Percentiles rank a stretch among this genome's conserved stretches.
Evolutionary conservation across 352 stramenopile species (phyloP).

Genomic region (Lagenidium giganteum): DNA sequence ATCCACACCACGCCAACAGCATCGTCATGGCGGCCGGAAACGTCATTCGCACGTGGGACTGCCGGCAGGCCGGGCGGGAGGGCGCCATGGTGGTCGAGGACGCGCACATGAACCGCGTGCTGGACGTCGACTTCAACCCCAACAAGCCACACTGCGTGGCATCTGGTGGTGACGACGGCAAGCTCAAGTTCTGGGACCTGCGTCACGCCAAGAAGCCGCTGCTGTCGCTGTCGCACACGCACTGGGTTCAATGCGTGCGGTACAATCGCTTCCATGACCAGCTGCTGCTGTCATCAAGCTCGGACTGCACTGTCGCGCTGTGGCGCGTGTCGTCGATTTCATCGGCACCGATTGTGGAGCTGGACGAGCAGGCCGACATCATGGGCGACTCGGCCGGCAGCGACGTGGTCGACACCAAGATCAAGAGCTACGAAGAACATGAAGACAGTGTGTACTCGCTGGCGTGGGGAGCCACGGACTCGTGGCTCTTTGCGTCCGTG

Average conservation of each 20-base stretch:
- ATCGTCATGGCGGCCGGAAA: conserved; percentile 60
- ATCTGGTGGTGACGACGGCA: conserved; percentile 91
- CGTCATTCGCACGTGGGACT: conserved; percentile 72
- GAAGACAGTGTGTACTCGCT: conserved; percentile 93
- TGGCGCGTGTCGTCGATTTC: conserved; percentile 97
- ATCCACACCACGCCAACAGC: conserved; percentile 74
- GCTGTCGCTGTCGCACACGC: conserved; percentile 88
- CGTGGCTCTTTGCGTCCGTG: conserved; percentile 95
- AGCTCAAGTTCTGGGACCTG: conserved; percentile 98
- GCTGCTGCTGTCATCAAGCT: conserved; percentile 91
- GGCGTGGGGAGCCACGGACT: conserved; percentile 91
- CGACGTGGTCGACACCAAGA: conserved; percentile 64
- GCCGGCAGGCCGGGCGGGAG: conserved; percentile 26
- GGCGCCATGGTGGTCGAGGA: conserved; percentile 43
- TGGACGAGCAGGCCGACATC: conserved; percentile 82
- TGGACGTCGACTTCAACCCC: conserved; percentile 97
- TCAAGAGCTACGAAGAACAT: conserved; percentile 91
- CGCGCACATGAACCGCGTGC: conserved; percentile 46
- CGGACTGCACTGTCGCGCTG: conserved; percentile 91
- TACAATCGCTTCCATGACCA: conserved; percentile 99
- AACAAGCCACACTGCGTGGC: conserved; percentile 93
- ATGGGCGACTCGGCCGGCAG: conserved; percentile 45
- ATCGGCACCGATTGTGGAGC: conserved; percentile 93
- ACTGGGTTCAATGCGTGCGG: conserved; percentile 89
- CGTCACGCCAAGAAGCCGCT: conserved; percentile 74